Percentiles rank a stretch among this genome's conserved stretches.
These are phyloP conservation scores for Saturnispora sanitii DNA, from an alignment of 805 yeast species.

Conservation along the genomic window DNA sequence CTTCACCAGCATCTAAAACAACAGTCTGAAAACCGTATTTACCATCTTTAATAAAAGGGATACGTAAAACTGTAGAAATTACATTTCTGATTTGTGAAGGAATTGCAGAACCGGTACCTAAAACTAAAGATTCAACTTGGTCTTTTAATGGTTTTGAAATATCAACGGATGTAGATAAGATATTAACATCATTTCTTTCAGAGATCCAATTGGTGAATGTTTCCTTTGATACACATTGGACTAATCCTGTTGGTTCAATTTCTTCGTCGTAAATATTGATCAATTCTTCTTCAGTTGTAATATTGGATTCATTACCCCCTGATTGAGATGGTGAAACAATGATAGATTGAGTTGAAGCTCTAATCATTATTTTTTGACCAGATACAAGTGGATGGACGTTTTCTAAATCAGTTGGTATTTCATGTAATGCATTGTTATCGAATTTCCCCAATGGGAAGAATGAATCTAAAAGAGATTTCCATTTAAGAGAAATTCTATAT, in stretches of 20 bases:
- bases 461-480: constrained; percentile 41
- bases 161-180: constrained; percentile 10
- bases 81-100: constrained; percentile 86
- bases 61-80: constrained; percentile 62
- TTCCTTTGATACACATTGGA: constrained; percentile 7
- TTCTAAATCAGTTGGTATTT: constrained; percentile 17
- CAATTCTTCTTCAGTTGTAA: constrained; percentile 19
- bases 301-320: constrained; percentile 5
- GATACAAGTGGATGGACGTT: constrained; percentile 22
- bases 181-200: constrained; percentile 1
- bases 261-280: constrained; percentile 23
- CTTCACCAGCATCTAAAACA: constrained; percentile 92
- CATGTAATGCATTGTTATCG: constrained; percentile 21
- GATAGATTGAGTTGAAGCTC: constrained; percentile 12
- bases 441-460: constrained; percentile 34
- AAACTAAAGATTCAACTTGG: constrained; percentile 57
- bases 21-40: constrained; percentile 31
- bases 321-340: constrained; percentile 7
- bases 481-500: constrained; percentile 42
- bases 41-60: constrained; percentile 37
- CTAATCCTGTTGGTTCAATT: constrained; percentile 12
- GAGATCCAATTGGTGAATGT: constrained; percentile 9
- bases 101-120: constrained; percentile 90
- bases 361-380: constrained; percentile 20
- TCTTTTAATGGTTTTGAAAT: constrained; percentile 27